Conservation (phyloP, 2,329 filamentous ascomycete species). For the Diaporthe sp. region DNA sequence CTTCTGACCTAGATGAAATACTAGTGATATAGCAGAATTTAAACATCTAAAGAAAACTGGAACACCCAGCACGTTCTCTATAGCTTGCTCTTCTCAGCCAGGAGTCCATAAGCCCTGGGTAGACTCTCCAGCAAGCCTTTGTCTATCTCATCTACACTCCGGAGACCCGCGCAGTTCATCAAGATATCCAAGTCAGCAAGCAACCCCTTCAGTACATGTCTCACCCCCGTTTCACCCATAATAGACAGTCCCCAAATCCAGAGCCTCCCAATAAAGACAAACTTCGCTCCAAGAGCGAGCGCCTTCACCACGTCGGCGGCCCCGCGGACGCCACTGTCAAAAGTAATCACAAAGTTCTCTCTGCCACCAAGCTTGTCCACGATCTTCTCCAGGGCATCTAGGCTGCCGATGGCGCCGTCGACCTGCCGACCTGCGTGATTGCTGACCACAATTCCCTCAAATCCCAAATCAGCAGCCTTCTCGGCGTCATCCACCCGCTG, state of each 20-base stretch:
- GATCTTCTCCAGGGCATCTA: conserved; percentile 72
- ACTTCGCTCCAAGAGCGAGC: conserved; percentile 71
- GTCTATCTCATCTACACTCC: conserved; percentile 64
- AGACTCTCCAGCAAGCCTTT: conserved; percentile 55
- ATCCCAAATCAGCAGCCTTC: conserved; percentile 67
- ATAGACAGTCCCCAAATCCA: conserved; percentile 73
- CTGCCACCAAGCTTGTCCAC: conserved; percentile 54
- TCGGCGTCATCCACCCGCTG: conserved; percentile 70
- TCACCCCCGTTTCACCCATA: conserved; percentile 70
- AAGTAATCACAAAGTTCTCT: conserved; percentile 61
- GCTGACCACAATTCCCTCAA: conserved; percentile 72
- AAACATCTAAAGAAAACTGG: too few species aligned
- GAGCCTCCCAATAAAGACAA: conserved; percentile 71
- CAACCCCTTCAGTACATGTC: conserved; percentile 72
- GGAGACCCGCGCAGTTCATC: conserved; percentile 70
- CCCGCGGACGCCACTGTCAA: conserved; percentile 69
- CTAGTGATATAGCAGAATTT: too few species aligned
- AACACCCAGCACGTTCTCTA: background rate
- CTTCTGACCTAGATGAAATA: too few species aligned
- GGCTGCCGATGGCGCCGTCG: conserved; percentile 69
- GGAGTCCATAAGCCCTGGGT: conserved; percentile 48
- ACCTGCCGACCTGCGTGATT: conserved; percentile 72
- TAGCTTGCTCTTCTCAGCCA: conserved; percentile 39
- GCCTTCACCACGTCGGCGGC: conserved; percentile 72
- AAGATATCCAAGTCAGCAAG: conserved; percentile 73